A percentile compares a stretch with the other conserved stretches of the same genome.
These are phyloP conservation scores for Flueggea neowawraea DNA, from an alignment of 441 rosid species.

Conservation along the genomic window DNA sequence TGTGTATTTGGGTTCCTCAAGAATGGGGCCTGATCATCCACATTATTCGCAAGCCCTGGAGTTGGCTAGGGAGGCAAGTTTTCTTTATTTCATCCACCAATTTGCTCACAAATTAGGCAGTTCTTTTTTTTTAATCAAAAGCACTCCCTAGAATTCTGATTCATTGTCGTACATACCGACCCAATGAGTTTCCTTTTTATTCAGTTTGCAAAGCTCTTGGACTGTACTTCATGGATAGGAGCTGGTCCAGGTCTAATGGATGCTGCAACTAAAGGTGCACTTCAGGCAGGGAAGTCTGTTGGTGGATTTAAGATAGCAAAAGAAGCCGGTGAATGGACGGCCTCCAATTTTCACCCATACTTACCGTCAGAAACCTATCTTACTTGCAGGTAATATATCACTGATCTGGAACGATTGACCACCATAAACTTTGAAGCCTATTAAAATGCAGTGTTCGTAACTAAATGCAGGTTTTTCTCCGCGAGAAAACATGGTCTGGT, in stretches of 20 bases:
- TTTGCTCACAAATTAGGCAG: neutral
- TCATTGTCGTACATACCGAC: neutral
- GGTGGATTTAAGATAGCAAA: conserved; percentile 80
- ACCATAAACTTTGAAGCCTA: neutral
- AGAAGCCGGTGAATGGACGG: conserved; percentile 93
- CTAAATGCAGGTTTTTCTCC: conserved; percentile 71
- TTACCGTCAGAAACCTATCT: conserved; percentile 71
- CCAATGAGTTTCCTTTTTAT: neutral
- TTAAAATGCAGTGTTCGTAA: neutral
- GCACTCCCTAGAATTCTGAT: neutral
- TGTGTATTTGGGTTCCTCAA: conserved; percentile 78
- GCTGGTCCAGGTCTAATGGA: conserved; percentile 98
- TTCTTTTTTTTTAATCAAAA: neutral
- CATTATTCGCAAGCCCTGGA: conserved; percentile 61
- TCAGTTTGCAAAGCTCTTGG: conserved; percentile 76
- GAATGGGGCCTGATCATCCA: conserved; percentile 65
- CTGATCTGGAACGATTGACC: neutral
- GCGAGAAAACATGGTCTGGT: conserved; percentile 91
- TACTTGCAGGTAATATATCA: conserved; percentile 67
- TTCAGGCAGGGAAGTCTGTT: conserved; percentile 66
- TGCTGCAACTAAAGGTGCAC: conserved; percentile 80
- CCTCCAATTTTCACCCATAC: conserved; percentile 81
- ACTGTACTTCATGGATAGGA: conserved; percentile 91
- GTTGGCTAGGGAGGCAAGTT: conserved; percentile 64
- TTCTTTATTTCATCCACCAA: conserved; percentile 4